Percentiles rank a stretch among this genome's conserved stretches.
These are phyloP conservation scores for Metarhizium guizhouense DNA, from an alignment of 2,329 filamentous ascomycete genomes.

Conservation along the genomic window DNA sequence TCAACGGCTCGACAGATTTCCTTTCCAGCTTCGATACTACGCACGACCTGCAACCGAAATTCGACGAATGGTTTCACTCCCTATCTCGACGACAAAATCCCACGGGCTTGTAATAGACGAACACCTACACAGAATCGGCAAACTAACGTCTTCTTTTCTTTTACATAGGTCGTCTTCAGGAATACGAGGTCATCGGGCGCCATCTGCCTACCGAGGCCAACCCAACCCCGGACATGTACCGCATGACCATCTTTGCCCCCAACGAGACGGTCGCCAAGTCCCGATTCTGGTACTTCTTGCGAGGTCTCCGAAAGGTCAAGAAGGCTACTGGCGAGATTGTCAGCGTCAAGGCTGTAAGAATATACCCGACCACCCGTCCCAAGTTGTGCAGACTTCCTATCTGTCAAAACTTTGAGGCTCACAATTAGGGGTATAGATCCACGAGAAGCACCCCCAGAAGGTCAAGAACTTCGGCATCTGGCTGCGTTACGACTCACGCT, in stretches of 20 bases:
- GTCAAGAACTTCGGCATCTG: slow-evolving; percentile 99
- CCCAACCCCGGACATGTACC: slow-evolving; percentile 96
- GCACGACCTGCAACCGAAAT: not conserved
- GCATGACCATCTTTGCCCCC: slow-evolving; percentile 99
- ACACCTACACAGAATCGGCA: not conserved
- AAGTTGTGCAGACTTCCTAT: not conserved
- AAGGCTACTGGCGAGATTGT: slow-evolving; percentile 99
- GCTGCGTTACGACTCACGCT: slow-evolving; percentile 99
- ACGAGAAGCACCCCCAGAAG: slow-evolving; percentile 98
- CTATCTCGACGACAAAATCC: not conserved
- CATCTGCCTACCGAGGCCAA: slow-evolving; percentile 97
- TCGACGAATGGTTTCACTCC: not conserved
- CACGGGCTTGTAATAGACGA: not conserved
- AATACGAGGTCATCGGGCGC: slow-evolving; percentile 99
- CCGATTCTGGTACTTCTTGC: slow-evolving; percentile 99
- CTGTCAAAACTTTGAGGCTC: not conserved
- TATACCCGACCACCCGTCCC: not conserved
- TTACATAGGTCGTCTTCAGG: slow-evolving; percentile 85
- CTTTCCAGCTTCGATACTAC: not conserved
- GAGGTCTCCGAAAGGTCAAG: slow-evolving; percentile 99
- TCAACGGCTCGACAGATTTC: not conserved
- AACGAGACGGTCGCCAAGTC: slow-evolving; percentile 99
- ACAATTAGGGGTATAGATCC: slow-evolving; percentile 52
- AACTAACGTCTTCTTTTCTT: slow-evolving; percentile 2
- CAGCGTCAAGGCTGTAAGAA: slow-evolving; percentile 78